These are phyloP conservation scores for Ganoderma sinense DNA, from an alignment of 1,284 basidiomycete genomes.

Conservation along the genomic window DNA sequence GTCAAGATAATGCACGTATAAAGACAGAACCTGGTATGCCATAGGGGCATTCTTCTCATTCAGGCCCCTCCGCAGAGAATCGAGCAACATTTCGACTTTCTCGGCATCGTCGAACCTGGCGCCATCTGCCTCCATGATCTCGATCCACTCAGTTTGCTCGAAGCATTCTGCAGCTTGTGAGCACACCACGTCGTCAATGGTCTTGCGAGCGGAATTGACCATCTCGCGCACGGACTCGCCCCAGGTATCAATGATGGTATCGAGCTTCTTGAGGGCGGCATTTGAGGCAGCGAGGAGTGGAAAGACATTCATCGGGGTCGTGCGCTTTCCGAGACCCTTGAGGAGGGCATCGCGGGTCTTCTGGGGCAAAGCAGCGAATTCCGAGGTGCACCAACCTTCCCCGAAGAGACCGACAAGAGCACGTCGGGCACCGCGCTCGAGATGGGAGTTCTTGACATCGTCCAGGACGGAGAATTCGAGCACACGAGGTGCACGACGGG, in stretches of 20 bases:
- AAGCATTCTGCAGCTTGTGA: slow-evolving; percentile 69
- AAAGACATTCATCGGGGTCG: slow-evolving; percentile 71
- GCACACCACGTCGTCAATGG: slow-evolving; percentile 68
- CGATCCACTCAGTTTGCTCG: slow-evolving; percentile 71
- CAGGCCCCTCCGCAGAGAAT: slow-evolving; percentile 64
- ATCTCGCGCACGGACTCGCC: slow-evolving; percentile 70
- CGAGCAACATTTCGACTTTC: slow-evolving; percentile 74
- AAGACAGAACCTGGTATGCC: slow-evolving; percentile 74
- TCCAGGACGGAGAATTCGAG: slow-evolving; percentile 80
- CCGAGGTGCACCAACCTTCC: slow-evolving; percentile 84
- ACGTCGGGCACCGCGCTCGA: slow-evolving; percentile 76
- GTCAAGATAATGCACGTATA: background rate
- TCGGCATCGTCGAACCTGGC: slow-evolving; percentile 79
- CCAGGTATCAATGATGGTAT: slow-evolving; percentile 69
- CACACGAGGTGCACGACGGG: slow-evolving; percentile 78
- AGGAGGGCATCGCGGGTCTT: slow-evolving; percentile 74
- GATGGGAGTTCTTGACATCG: slow-evolving; percentile 77
- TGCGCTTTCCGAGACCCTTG: slow-evolving; percentile 73
- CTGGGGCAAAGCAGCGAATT: slow-evolving; percentile 76
- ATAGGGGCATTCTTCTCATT: slow-evolving; percentile 67
- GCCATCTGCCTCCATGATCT: slow-evolving; percentile 75
- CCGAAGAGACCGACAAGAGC: slow-evolving; percentile 85
- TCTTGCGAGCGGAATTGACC: slow-evolving; percentile 64
- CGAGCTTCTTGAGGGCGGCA: slow-evolving; percentile 63
- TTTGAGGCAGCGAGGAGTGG: slow-evolving; percentile 73